Evolutionary conservation across 495 filamentous ascomycete species (phyloP), one percentile per base, ranked within the genome.

Genomic region (Aspergillus heteromorphus): DNA sequence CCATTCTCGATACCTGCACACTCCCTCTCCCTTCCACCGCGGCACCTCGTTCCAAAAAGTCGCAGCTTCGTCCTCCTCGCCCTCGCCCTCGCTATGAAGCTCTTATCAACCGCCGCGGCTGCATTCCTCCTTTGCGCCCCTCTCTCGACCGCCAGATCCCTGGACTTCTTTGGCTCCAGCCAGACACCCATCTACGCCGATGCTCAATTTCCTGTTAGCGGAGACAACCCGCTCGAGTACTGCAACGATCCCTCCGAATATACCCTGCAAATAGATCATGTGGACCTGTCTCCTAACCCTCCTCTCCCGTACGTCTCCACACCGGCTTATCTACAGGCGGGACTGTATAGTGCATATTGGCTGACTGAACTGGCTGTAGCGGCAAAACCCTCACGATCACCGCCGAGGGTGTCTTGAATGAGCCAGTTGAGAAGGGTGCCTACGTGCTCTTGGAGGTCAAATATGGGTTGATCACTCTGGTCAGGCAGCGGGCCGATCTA

Each of bases 391-490:
- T 99, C 56, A 78, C 72, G 16, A 95, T 99, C 73, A 76, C 80
- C 43, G 93, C 92, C 14, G 73, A 67, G 20, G 93, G 95, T 53
- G 84, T 69, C 14, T 75, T 99, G 42, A 77, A 72, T 51, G 69
- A 92, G 54, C 61, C 69, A 11, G 78, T 99, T 54, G 78, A 80
- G n/a, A 65, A 88, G 34, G 92, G 89, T 48, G 87, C 95, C 38
- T 85, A 84, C 53, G 84, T 96, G 30, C 76, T 85, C 25, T 67
- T 99, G 27, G 78, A 84, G 52, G 92, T 97, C 73, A 97, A 96
- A 70, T 99, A 92, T 68, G 93, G 71, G 21, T 74, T 95, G 61
- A 96, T 99, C 66, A 88, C 84, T 45, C 77, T 99, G 52, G 81
- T 99, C 70, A 87, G 81, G 61, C 86, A 87, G 51, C 74, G 71